Percentiles rank a stretch among this genome's conserved stretches.
phyloP scores from a whole-genome alignment of 1,284 basidiomycete genomes.

The Austroboletus niveus region DNA sequence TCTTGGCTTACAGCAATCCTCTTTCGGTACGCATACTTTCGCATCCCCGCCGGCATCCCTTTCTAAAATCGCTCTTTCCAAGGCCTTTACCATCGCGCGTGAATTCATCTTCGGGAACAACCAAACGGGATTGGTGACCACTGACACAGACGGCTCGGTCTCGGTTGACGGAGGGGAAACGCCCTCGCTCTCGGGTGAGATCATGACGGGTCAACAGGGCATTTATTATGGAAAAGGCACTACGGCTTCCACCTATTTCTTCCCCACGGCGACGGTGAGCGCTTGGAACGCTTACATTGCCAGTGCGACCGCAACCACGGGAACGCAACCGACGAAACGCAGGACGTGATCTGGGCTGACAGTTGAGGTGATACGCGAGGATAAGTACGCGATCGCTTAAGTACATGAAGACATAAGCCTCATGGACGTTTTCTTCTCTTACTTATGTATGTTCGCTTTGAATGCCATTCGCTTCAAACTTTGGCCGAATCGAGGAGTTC shows the following conservation, averaged over 20 bases:
- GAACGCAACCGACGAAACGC: too few species aligned
- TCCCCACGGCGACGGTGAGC: conserved; percentile 50
- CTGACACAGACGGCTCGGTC: conserved; percentile 19
- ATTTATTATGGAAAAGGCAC: conserved; percentile 50
- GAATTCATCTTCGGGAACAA: conserved; percentile 61
- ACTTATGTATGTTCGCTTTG: too few species aligned
- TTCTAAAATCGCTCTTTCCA: too few species aligned
- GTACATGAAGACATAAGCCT: too few species aligned
- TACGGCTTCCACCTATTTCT: conserved; percentile 48
- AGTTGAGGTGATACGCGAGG: too few species aligned
- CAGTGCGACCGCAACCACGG: conserved; percentile 10
- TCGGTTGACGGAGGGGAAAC: conserved; percentile 55
- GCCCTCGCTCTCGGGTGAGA: conserved; percentile 40
- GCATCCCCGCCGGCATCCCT: too few species aligned
- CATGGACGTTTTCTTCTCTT: too few species aligned
- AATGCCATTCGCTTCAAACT: too few species aligned
- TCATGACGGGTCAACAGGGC: conserved; percentile 49
- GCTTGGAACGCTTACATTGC: conserved; percentile 53
- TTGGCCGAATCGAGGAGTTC: too few species aligned
- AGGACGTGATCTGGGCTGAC: too few species aligned
- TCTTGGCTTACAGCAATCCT: conserved; percentile 51
- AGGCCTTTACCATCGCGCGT: conserved; percentile 54
- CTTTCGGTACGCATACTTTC: conserved; percentile 38
- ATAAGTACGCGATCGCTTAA: too few species aligned
- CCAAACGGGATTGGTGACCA: conserved; percentile 47